These are phyloP conservation scores for Mucuna pruriens DNA, from an alignment of 306 rosid species.

Conservation along the genomic window DNA sequence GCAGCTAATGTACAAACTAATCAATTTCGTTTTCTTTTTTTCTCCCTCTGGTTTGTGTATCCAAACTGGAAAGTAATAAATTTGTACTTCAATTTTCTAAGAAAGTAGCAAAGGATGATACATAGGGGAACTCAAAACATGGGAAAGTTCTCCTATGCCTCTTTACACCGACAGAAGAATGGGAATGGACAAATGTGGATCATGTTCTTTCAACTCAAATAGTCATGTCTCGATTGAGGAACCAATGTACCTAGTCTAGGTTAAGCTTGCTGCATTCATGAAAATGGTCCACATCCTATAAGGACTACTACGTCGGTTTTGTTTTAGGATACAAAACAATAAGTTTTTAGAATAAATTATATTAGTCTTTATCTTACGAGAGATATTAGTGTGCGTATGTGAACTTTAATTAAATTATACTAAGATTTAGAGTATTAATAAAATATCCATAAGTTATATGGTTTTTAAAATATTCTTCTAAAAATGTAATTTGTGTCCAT, in stretches of 20 bases:
- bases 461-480: no score
- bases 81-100: not conserved
- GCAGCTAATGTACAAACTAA: not conserved
- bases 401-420: no score
- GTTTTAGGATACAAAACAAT: not conserved
- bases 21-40: not conserved
- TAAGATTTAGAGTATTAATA: no score
- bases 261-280: slow-evolving; percentile 36
- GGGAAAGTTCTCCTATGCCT: not conserved
- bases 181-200: slow-evolving; percentile 31
- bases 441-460: no score
- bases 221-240: slow-evolving; percentile 45
- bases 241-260: slow-evolving; percentile 54
- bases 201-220: slow-evolving; percentile 36
- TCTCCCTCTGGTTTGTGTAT: not conserved
- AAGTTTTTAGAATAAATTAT: no score
- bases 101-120: not conserved
- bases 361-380: no score
- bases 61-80: not conserved
- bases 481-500: no score
- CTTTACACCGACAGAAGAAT: slow-evolving; percentile 41
- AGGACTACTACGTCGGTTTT: not conserved
- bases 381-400: not conserved
- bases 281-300: slow-evolving; percentile 45
- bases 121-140: not conserved